Evolutionary conservation across 371 early-diverging fungal genomes (phyloP), one percentile per base, ranked within the genome.

Genomic region (Mortierella sp.): DNA sequence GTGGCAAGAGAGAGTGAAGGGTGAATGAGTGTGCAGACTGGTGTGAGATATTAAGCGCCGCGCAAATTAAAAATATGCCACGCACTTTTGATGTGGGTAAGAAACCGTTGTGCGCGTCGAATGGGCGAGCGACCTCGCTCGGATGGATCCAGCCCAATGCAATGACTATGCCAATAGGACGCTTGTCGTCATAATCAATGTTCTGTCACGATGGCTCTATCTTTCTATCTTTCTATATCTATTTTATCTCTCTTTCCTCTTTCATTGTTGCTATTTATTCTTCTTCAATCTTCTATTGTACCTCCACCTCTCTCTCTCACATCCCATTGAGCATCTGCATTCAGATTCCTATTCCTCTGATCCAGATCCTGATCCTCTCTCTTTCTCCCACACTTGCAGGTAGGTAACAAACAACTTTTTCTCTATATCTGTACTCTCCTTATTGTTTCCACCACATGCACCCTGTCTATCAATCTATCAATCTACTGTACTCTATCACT

Each of bases 21-120:
- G n/a, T n/a, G n/a, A n/a, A n/a, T n/a, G n/a, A n/a, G n/a, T n/a
- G n/a, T n/a, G n/a, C n/a, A n/a, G n/a, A n/a, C n/a, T n/a, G n/a
- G n/a, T n/a, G n/a, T n/a, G n/a, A n/a, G n/a, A n/a, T n/a, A n/a
- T 45, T 9, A 62, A 62, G 62, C 32, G 62, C 62, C 62, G 62
- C 62, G 62, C 43, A 32, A 43, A 39, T 16, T 55, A 55, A 30
- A 30, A 1, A 4, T 5, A 6, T 51, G 51, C 51, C 51, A 51
- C 51, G n/a, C 51, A 51, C 51, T n/a, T 51, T 45, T 6, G n/a
- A n/a, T n/a, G n/a, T n/a, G 9, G 9, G 9, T 1, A 43, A 43
- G 55, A 55, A 55, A 55, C 55, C 22, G 55, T 55, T 55, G 55
- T 60, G 61, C 26, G 58, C 37, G 28, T 55, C 55, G 26, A 52